Base-by-base conservation (phyloP, 1,284 basidiomycete genomes). In the Cutaneotrichosporon cavernicola region DNA sequence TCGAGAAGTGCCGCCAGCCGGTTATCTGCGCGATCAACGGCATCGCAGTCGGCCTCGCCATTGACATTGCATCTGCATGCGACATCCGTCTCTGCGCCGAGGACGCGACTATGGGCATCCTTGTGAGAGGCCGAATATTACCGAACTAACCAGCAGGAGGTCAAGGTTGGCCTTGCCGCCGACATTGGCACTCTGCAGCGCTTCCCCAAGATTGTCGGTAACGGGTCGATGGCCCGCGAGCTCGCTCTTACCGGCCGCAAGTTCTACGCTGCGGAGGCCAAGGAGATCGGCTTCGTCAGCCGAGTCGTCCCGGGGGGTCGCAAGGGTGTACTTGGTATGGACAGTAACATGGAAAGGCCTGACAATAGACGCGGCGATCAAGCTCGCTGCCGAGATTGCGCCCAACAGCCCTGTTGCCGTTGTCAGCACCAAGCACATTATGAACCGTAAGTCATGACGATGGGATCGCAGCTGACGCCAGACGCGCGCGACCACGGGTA, bases 131-230 rank as follows among this genome's bases (percentile, higher is more conserved):
- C 34, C 58, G 31, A 47, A 59, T 18, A 50, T 59, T 6, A 10
- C 58, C 40, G 53, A 47, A 5, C 49, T 58, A 55, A 59, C 16
- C 56, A 31, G 53, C 74, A 92, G 90, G 93, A 97, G 84, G 90
- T 93, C 9, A 91, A 94, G 73, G 86, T 93, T 9, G 93, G 91
- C 0, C 83, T 97, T 0, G 92, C 93, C 2, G 90, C 94, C 2
- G 94, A 97, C 76, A 89, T 96, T 56, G 94, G 94, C 2, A 89
- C 91, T 0, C 85, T 98, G 16, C 91, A 94, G 38, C 87, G 90
- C 47, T 83, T 96, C 34, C 91, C 91, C 0, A 92, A 92, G 75
- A 84, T 91, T 52, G 86, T 87, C 0, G 91, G 88, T 0, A 95
- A 93, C 80, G 85, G 87, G 40, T 91, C 89, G 8, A 82, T 90